Evolutionary conservation across 192 early-diverging fungal genomes (phyloP), one percentile per base, ranked within the genome.

Genomic region (Podochytrium sp.): DNA sequence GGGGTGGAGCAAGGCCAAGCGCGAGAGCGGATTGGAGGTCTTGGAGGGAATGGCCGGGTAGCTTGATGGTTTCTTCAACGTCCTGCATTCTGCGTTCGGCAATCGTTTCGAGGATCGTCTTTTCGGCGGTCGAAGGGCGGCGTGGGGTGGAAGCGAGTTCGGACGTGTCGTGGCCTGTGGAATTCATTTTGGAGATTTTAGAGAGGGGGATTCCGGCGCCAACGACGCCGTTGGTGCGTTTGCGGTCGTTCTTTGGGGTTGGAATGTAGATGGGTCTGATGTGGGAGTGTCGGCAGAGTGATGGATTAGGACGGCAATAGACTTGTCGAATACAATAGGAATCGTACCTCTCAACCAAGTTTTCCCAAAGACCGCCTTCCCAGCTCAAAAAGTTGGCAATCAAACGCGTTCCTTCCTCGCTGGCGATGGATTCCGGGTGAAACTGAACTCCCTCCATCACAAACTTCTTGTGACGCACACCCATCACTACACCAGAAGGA

Each of bases 401-500:
- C 84, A 99, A 91, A 14, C 77, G 81, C 65, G 91, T 84, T 33
- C 98, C 98, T 67, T 95, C 83, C 75, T 99, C 94, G 74, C 93
- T 94, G 38, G 98, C 86, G 62, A 99, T 96, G 82, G 92, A 93
- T 83, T 99, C 98, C 0, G 98, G 98, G 77, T 99, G 98, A 84
- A 90, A 99, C 80, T 99, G 98, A 12, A 99, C 92, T 55, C 98
- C 96, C 81, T 98, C 96, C 34, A 99, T 86, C 2, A 95, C 90
- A 66, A 81, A 95, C 20, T 84, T 83, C 76, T 86, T 91, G 85
- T 99, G 98, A 64, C 98, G 88, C 23, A 97, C 89, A 62, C 94
- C 98, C 98, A 99, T 99, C 53, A 99, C 85, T 35, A 96, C 84
- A 33, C 94, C 93, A 68, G 60, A 94, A 78, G 62, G 91, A 86